Percentiles rank a stretch among this genome's conserved stretches.
Evolutionary conservation across 164 flowering plant genomes (phyloP).

Genomic region (Stephania japonica): DNA sequence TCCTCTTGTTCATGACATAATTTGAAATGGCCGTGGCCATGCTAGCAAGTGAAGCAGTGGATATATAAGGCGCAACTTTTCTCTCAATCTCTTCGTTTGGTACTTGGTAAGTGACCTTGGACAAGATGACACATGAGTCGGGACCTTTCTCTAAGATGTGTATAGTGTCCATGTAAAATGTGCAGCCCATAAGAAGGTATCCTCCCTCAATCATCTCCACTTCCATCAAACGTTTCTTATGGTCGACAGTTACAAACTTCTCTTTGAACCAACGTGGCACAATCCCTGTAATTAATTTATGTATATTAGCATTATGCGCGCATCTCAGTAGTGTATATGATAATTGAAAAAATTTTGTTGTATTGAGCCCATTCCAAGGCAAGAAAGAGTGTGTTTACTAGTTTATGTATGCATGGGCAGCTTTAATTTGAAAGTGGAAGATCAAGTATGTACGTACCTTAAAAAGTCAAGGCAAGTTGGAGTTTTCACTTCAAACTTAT

Average conservation of each 20-base stretch:
- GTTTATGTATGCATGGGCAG: no score
- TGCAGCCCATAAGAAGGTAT: background rate
- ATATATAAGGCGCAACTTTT: background rate
- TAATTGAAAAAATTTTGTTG: no score
- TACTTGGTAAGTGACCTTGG: background rate
- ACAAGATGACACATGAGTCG: background rate
- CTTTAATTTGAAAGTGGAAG: no score
- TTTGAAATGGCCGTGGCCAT: background rate
- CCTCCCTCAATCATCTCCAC: background rate
- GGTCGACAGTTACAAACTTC: background rate
- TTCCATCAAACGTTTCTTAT: background rate
- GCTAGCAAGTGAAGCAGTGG: background rate
- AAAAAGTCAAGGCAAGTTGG: no score
- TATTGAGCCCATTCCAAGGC: no score
- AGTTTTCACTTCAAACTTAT: no score
- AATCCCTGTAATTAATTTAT: no score
- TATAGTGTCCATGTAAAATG: slow-evolving; percentile 4
- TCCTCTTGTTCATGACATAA: background rate
- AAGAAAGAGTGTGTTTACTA: no score
- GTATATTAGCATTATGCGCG: no score
- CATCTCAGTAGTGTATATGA: no score
- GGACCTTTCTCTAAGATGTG: background rate
- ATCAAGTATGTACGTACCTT: no score
- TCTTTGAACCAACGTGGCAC: background rate
- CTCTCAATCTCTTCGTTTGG: background rate